Base-by-base conservation (phyloP, 2,329 filamentous ascomycete genomes). In the Chrysosporium keratinophilum region DNA sequence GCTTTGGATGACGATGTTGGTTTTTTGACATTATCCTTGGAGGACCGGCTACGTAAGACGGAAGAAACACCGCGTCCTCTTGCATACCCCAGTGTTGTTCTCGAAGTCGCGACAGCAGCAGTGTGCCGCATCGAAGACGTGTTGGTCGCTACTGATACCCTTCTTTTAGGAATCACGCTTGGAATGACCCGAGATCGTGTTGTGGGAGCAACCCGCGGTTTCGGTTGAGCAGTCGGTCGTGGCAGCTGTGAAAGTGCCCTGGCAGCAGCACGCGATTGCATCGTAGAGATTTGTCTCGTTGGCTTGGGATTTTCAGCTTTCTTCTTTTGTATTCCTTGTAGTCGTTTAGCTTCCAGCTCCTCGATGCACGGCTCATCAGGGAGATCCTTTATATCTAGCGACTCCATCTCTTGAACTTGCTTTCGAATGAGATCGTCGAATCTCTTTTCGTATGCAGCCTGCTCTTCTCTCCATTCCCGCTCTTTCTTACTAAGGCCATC, bases 11-110 rank as follows among this genome's bases (percentile, higher is more conserved):
- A 52, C 50, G 42, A 31, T 35, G 31, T 20, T 56, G 55, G 50
- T 64, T 50, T 47, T 12, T 53, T 46, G 15, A 47, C 34, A n/a
- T 53, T 42, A 28, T 37, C 60, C 11, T 64, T 60, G 14, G 44
- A 37, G 12, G 49, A 12, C 41, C 40, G 52, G 17, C 15, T 39
- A n/a, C 49, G 59, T 19, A 67, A 58, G 28, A 61, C 62, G 34
- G 63, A 63, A 12, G 66, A 67, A 46, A 69, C 61, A 15, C 61
- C 65, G 39, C 87, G 80, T 34, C 90, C 89, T 67, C 85, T 88
- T 54, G 80, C 87, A 66, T 95, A 95, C 14, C 90, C 90, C 41
- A 95, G 78, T 0, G 89, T 95, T 53, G 82, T 90, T 58, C 83
- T 81, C 1, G 89, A 95, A 5, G 82, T 82, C 5, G 79, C 80